These are phyloP conservation scores for Canavalia gladiata DNA, from an alignment of 306 rosid genomes.

Conservation along the genomic window DNA sequence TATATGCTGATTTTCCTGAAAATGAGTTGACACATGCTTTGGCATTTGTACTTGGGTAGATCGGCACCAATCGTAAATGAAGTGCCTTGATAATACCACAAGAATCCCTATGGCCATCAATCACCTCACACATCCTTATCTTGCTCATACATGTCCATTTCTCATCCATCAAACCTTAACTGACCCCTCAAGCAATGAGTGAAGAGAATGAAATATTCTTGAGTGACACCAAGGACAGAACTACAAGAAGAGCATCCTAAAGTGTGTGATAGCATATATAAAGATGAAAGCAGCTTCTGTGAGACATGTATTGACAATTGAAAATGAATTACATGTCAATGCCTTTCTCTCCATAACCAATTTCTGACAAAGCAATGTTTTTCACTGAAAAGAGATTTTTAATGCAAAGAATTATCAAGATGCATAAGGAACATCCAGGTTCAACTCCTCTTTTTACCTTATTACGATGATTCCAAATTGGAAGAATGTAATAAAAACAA, in stretches of 20 bases:
- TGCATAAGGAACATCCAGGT: constrained; percentile 23
- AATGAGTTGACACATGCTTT: constrained; percentile 43
- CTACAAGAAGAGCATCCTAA: not conserved
- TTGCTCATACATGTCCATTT: constrained; percentile 9
- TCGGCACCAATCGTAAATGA: constrained; percentile 15
- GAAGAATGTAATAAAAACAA: not conserved
- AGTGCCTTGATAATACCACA: constrained; percentile 32
- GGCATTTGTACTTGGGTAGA: constrained; percentile 30
- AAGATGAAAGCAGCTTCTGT: not conserved
- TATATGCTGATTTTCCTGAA: not conserved
- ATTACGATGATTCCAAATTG: not conserved
- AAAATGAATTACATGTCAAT: not conserved
- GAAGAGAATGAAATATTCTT: not conserved
- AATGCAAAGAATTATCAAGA: not conserved
- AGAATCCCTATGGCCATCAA: constrained; percentile 13
- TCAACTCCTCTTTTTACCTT: constrained; percentile 32
- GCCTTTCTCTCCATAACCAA: not conserved
- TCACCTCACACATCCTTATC: not conserved
- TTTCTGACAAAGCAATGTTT: not conserved
- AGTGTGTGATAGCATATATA: not conserved
- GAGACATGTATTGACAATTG: not conserved
- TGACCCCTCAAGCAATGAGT: constrained; percentile 5
- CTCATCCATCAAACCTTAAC: constrained; percentile 37
- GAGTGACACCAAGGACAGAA: not conserved
- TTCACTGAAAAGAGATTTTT: not conserved